Conservation (phyloP, 257 asterid species). For the Solanum sejunctum region DNA sequence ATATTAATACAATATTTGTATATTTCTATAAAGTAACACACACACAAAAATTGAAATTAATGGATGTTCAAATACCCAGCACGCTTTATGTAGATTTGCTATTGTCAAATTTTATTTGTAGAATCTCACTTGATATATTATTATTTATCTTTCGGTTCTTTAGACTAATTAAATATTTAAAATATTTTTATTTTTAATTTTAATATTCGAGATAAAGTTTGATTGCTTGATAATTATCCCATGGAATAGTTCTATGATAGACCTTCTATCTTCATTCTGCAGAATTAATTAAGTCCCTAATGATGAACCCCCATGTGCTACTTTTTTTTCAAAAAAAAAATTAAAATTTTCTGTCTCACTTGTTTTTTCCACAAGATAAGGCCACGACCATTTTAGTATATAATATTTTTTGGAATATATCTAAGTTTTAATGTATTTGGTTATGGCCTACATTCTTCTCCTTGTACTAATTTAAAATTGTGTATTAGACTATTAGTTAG, state of each 20-base stretch:
- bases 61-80: fast-evolving
- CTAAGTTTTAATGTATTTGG: no score
- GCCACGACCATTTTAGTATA: not conserved
- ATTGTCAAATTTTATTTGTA: no score
- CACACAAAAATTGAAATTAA: no score
- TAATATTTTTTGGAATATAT: not conserved
- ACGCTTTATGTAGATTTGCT: no score
- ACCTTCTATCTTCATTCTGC: not conserved
- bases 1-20: no score
- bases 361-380: not conserved
- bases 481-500: not conserved
- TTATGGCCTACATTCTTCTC: not conserved
- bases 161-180: no score
- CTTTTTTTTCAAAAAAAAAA: not conserved
- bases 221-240: not conserved
- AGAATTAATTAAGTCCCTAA: not conserved
- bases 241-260: not conserved
- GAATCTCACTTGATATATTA: no score
- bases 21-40: no score
- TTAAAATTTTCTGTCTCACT: not conserved
- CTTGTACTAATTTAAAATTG: not conserved
- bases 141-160: no score
- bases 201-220: not conserved
- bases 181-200: not conserved
- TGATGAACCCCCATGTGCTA: not conserved